Conservation (phyloP, 164 flowering plant genomes). For the Kingdonia uniflora region DNA sequence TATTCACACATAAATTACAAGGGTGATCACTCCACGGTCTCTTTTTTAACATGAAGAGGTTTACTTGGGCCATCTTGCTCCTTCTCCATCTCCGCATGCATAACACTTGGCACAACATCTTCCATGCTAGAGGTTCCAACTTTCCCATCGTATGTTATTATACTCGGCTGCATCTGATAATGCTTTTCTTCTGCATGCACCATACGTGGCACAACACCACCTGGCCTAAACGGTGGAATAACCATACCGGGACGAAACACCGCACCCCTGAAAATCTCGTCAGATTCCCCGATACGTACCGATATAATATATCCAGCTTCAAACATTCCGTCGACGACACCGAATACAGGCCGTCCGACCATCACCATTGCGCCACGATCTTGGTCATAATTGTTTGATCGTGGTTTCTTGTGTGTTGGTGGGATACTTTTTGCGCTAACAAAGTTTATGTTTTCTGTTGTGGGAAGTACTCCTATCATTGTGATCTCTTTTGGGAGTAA, state of each 20-base stretch:
- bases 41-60: too few relatives aligned
- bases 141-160: neutral
- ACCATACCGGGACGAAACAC: constrained; percentile 6
- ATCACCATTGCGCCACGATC: neutral
- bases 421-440: neutral
- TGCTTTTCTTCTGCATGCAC: neutral
- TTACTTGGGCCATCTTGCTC: too few relatives aligned
- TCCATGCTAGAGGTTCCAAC: too few relatives aligned
- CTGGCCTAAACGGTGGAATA: neutral
- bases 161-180: neutral
- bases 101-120: too few relatives aligned
- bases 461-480: neutral
- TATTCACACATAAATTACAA: too few relatives aligned
- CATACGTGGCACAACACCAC: too few relatives aligned
- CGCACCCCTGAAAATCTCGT: constrained; percentile 2
- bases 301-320: constrained; percentile 9
- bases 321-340: constrained; percentile 6
- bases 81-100: too few relatives aligned
- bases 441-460: neutral
- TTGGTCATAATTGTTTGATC: neutral
- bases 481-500: neutral
- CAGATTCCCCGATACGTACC: neutral
- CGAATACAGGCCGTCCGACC: constrained; percentile 3
- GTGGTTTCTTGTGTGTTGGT: neutral
- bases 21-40: too few relatives aligned